A percentile compares a stretch with the other conserved stretches of the same genome.
Evolutionary conservation across 2,329 filamentous ascomycete genomes (phyloP).

Genomic region (Fusarium azukiicola): DNA sequence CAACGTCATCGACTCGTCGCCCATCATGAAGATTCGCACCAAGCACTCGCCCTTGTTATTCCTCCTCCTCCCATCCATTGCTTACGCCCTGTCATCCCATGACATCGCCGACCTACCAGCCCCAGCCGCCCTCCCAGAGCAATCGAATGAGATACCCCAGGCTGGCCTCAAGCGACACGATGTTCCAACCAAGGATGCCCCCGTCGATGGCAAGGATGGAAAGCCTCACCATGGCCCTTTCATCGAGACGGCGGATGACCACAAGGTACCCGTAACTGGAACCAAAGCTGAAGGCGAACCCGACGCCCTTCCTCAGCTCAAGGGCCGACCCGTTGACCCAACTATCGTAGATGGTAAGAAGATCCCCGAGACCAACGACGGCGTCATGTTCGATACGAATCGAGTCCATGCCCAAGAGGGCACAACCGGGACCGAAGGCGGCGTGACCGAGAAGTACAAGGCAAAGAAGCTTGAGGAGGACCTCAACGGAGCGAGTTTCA

Average conservation of each 20-base stretch:
- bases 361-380: constrained; percentile 84
- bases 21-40: constrained; percentile 80
- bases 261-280: constrained; percentile 42
- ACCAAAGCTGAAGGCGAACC: constrained; percentile 56
- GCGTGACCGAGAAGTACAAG: constrained; percentile 93
- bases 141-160: constrained; percentile 52
- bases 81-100: constrained; percentile 65
- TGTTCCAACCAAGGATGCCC: constrained; percentile 85
- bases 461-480: constrained; percentile 84
- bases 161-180: constrained; percentile 61
- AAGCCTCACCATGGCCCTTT: constrained; percentile 95
- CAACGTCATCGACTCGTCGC: constrained; percentile 26
- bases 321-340: constrained; percentile 73
- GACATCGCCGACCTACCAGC: constrained; percentile 49
- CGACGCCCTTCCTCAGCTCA: constrained; percentile 67
- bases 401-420: constrained; percentile 89
- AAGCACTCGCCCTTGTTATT: constrained; percentile 77
- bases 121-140: constrained; percentile 53
- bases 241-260: constrained; percentile 76
- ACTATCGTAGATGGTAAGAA: constrained; percentile 79
- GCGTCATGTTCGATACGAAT: constrained; percentile 96
- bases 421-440: constrained; percentile 93
- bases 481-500: constrained; percentile 82
- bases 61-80: constrained; percentile 79
- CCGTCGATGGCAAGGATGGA: constrained; percentile 95